Evolutionary conservation across 345 rosid species (phyloP), one percentile per base, ranked within the genome.

Genomic region (Combretum micranthum): DNA sequence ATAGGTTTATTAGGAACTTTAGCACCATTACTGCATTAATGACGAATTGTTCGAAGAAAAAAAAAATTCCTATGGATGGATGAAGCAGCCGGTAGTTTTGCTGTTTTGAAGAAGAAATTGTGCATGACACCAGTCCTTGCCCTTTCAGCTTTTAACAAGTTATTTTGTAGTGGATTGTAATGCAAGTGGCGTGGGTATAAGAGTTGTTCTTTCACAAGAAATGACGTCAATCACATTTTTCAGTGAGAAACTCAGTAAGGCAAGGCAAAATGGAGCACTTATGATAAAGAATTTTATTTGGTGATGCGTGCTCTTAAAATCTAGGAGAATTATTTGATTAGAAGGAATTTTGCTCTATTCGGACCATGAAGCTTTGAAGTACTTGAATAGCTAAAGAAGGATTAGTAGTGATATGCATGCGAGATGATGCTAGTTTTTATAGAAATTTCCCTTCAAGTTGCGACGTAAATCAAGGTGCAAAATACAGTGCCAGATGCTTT

Each of bases 381-480:
- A 45, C 12, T 12, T 45, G 0, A 52, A 51, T 5, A 18, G 43
- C 13, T 11, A 58, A 21, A 47, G 23, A 13, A 15, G 25, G 2
- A n/a, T n/a, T n/a, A n/a, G n/a, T n/a, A n/a, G 13, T 4, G 32
- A 25, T 25, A 61, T 52, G 65, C 65, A 61, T 52, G 42, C 22
- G 3, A 1, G 19, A 0, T 52, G 57, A 43, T 10, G 20, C 2
- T 8, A 23, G n/a, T 50, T 50, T 42, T 7, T 17, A 50, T 19
- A 6, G 7, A 39, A 10, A 55, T 3, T 55, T 55, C 18, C 39
- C 21, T 23, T 55, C 23, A 14, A 3, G 15, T 16, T 19, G 11
- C 47, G 14, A 9, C 22, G 16, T 18, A 12, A 14, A 18, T 8
- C 0, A 13, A 53, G 22, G 14, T 6, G 12, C 15, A 20, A 32